phyloP scores from a whole-genome alignment of 2,329 filamentous ascomycete species.

The Cordyceps fumosorosea region DNA sequence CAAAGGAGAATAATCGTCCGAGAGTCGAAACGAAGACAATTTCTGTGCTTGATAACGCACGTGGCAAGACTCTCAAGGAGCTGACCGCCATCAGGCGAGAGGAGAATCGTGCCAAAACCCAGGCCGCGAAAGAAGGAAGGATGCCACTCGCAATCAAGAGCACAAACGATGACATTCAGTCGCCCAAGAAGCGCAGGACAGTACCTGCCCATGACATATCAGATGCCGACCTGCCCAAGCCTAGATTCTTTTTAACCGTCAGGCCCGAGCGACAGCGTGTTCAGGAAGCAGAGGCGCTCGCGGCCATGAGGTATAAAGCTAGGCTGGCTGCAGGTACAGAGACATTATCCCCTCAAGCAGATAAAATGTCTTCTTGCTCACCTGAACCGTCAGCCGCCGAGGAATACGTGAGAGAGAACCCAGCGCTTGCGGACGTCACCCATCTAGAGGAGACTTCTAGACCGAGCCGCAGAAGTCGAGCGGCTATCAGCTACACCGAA shows the following conservation, averaged over 20 bases:
- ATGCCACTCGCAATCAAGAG: conserved; percentile 51
- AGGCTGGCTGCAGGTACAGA: conserved; percentile 17
- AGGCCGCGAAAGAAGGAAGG: conserved; percentile 25
- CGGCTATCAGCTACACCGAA: conserved; percentile 72
- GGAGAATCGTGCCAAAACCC: conserved; percentile 24
- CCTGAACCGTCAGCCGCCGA: conserved; percentile 37
- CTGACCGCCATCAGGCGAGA: conserved; percentile 37
- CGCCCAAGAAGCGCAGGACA: conserved; percentile 47
- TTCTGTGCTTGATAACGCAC: conserved; percentile 29
- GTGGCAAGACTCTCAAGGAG: conserved; percentile 41
- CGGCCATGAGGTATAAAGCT: conserved; percentile 10
- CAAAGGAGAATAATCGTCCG: conserved; percentile 24
- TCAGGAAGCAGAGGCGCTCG: conserved; percentile 17
- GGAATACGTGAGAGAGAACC: conserved; percentile 43
- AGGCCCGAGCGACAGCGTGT: conserved; percentile 18
- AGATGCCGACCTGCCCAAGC: conserved; percentile 19
- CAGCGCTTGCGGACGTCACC: conserved; percentile 53
- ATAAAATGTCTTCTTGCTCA: conserved; percentile 40
- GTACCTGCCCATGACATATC: conserved; percentile 27
- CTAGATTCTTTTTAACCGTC: conserved; percentile 21
- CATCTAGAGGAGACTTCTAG: conserved; percentile 51
- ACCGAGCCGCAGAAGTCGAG: conserved; percentile 59
- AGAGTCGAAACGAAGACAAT: conserved; percentile 20
- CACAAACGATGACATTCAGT: conserved; percentile 52
- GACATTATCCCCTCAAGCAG: conserved; percentile 30